Conservation (phyloP, 768 basidiomycete genomes). For the Mycena albidolilacea region DNA sequence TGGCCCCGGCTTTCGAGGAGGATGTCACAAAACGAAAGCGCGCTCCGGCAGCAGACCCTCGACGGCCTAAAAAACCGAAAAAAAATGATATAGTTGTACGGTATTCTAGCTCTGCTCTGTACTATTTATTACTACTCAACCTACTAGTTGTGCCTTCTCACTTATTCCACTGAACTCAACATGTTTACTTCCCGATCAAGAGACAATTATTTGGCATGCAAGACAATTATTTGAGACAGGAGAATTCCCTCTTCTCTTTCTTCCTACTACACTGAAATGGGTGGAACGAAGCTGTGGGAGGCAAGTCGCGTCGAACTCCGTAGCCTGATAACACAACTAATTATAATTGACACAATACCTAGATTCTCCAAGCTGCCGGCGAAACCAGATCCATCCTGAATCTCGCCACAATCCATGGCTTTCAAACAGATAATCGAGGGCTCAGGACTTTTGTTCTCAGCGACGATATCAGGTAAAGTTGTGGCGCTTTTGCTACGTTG, state of each 20-base stretch:
- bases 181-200: no score
- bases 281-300: background rate
- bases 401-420: conserved; percentile 6
- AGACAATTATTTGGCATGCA: no score
- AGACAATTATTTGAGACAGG: background rate
- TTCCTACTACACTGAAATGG: background rate
- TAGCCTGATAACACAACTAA: background rate
- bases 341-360: conserved; percentile 9
- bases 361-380: background rate
- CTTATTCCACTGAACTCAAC: no score
- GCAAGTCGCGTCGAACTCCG: background rate
- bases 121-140: no score
- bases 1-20: no score
- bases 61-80: no score
- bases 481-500: background rate
- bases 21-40: no score
- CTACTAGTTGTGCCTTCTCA: no score
- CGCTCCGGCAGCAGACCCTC: no score
- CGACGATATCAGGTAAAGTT: conserved; percentile 7
- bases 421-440: background rate
- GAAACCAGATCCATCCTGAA: conserved; percentile 3
- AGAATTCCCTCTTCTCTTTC: background rate
- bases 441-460: conserved; percentile 4
- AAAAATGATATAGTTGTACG: no score
- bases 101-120: no score